Base-by-base conservation (phyloP, 768 basidiomycete genomes). In the Amanita phalloides region DNA sequence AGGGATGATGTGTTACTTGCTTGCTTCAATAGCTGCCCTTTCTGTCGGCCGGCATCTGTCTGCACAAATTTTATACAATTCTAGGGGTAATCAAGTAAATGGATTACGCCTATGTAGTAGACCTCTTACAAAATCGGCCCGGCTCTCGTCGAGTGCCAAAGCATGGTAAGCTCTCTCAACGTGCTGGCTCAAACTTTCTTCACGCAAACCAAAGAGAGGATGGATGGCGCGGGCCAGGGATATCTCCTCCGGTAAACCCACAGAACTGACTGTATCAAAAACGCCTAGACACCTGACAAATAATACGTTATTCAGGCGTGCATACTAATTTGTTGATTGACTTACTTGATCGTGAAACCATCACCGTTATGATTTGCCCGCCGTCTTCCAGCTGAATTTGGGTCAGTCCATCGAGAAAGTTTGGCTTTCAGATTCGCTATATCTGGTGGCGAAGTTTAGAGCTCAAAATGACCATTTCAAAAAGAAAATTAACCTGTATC, bases 251-350 rank as follows among this genome's bases (percentile, higher is more conserved):
- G 86, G 86, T 13, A 88, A 64, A 8, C 84, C 84, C 26, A 85
- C 62, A 9, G 84, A 74, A 11, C 84, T 84, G n/a, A 87, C 86
- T 4, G 86, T 88, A 58, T 88, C 86, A 58, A 82, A 88, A 17
- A 88, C 84, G 2, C 85, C 85, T 49, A 88, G 57, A 55, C 82
- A 83, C 63, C 80, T 83, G 56, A 54, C 23, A 25, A 48, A 25
- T 44, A 39, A 41, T 21, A 51, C 11, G 41, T 25, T 41, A 51
- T 33, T 17, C 28, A n/a, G 14, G 39, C 50, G 36, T 7, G 8
- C 32, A 44, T 32, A 21, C 39, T 20, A 11, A 35, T 33, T 33
- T 4, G 21, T 5, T 23, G 49, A 23, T 23, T 33, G 8, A 56
- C 72, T 49, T 49, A 86, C 85, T 84, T 85, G 55, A 88, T 62